Percentiles rank a stretch among this genome's conserved stretches.
These are phyloP conservation scores for Ilyonectria destructans DNA, from an alignment of 2,329 filamentous ascomycete genomes.

Conservation along the genomic window DNA sequence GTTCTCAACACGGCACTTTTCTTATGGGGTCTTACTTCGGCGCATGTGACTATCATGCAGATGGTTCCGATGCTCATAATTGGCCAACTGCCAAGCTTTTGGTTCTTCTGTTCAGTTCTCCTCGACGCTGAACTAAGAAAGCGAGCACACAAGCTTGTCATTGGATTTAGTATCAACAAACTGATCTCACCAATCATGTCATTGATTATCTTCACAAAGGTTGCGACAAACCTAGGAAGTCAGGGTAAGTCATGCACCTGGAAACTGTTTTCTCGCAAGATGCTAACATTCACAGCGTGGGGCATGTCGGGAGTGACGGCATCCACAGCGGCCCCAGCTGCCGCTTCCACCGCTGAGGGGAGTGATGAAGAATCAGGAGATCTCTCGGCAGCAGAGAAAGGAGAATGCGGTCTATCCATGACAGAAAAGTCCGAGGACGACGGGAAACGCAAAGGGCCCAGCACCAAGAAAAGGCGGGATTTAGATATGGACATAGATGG, in stretches of 20 bases:
- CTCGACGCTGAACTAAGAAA: constrained; percentile 36
- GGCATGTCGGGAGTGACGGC: constrained; percentile 45
- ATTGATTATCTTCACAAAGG: constrained; percentile 46
- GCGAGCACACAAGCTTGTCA: constrained; percentile 37
- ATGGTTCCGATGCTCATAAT: constrained; percentile 41
- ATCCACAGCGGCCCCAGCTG: constrained; percentile 31
- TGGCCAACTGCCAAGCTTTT: constrained; percentile 34
- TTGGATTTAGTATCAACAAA: constrained; percentile 43
- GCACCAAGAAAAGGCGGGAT: neutral
- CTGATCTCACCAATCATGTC: constrained; percentile 41
- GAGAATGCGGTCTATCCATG: constrained; percentile 10
- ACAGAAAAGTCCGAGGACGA: neutral
- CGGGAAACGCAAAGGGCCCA: neutral
- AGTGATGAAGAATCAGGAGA: neutral
- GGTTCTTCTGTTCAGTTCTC: constrained; percentile 42
- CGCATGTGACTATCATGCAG: constrained; percentile 28
- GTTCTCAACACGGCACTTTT: constrained; percentile 53
- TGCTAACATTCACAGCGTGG: constrained; percentile 32
- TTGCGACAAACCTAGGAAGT: constrained; percentile 42
- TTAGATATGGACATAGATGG: neutral
- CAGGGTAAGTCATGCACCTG: constrained; percentile 26
- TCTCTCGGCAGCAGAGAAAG: constrained; percentile 34
- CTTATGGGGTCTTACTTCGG: constrained; percentile 34
- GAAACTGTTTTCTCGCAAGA: neutral
- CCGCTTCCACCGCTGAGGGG: neutral